Evolutionary conservation across 768 basidiomycete genomes (phyloP).

Genomic region (Hysterangium stoloniferum): DNA sequence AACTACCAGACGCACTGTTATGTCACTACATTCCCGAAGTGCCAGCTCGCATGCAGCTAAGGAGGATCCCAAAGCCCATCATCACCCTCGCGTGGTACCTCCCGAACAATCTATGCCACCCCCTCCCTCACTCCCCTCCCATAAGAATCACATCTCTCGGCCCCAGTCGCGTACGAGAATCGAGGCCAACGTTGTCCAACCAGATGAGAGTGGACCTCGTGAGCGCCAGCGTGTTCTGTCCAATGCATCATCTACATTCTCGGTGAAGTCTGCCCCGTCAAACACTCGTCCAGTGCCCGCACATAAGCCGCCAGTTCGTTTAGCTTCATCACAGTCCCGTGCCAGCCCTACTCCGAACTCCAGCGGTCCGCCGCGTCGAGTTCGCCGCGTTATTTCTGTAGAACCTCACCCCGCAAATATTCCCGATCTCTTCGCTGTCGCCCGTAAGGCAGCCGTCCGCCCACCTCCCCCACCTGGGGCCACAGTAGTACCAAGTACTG

Average conservation of each 20-base stretch:
- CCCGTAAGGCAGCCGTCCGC: not conserved
- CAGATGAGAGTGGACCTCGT: not conserved
- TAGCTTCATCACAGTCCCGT: constrained; percentile 2
- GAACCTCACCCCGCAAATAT: constrained; percentile 6
- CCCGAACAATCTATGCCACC: no score
- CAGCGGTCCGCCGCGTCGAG: constrained; percentile 5
- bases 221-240: constrained; percentile 11
- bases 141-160: not conserved
- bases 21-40: not conserved
- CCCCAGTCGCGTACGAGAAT: not conserved
- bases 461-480: not conserved
- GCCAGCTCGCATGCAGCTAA: constrained; percentile 1
- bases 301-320: constrained; percentile 3
- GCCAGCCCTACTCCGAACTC: not conserved
- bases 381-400: not conserved
- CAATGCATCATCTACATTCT: constrained; percentile 5
- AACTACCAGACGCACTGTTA: not conserved
- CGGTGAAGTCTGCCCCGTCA: constrained; percentile 6
- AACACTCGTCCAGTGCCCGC: not conserved
- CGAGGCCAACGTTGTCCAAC: not conserved
- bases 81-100: no score
- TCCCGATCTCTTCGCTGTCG: not conserved
- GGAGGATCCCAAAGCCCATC: no score
- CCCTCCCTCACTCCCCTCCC: not conserved
- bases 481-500: not conserved